Evolutionary conservation across 2,329 filamentous ascomycete species (phyloP), one percentile per base, ranked within the genome.

Genomic region (Elsinoe batatas): DNA sequence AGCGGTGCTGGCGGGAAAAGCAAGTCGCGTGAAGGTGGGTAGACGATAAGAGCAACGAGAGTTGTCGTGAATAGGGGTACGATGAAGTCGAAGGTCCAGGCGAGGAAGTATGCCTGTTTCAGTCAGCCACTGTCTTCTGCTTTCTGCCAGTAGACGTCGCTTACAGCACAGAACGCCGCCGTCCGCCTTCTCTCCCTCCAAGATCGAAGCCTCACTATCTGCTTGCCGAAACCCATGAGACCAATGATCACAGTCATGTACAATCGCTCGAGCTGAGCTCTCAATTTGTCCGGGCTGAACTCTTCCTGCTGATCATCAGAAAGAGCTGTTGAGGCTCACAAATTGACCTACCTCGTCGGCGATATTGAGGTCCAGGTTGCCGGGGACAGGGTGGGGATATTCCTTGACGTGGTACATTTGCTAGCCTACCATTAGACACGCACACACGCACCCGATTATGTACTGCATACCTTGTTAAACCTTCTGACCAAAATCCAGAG

Each of bases 231-330:
- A 0, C 74, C 77, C 42, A 89, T 77, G 11, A 89, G 44, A 12
- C 82, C 78, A 49, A 91, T 79, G 6, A 85, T 74, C 0, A 94
- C 81, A 0, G 85, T 88, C 78, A 89, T 90, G 67, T 94, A 94
- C 10, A 93, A 72, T 12, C 89, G 77, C 69, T 94, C 89, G 3
- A 93, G 67, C 54, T 86, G 89, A 2, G 84, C 81, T 10, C 88
- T 79, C 43, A 94, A 73, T 71, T 93, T 93, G 64, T 93, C 88
- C 0, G 88, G 88, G 0, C 85, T 88, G 67, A 93, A 93, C 57
- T 91, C 85, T 61, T 93, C 88, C 22, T 26, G 22, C 22, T 3
- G 6, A 6, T 3, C 22, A 26, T 26, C 22, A 26, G 22, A 26
- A 26, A 26, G 22, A 26, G 22, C 22, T 26, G 3, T 26, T 26